Conservation (phyloP, 2,329 filamentous ascomycete genomes). For the Akanthomyces lecanii region DNA sequence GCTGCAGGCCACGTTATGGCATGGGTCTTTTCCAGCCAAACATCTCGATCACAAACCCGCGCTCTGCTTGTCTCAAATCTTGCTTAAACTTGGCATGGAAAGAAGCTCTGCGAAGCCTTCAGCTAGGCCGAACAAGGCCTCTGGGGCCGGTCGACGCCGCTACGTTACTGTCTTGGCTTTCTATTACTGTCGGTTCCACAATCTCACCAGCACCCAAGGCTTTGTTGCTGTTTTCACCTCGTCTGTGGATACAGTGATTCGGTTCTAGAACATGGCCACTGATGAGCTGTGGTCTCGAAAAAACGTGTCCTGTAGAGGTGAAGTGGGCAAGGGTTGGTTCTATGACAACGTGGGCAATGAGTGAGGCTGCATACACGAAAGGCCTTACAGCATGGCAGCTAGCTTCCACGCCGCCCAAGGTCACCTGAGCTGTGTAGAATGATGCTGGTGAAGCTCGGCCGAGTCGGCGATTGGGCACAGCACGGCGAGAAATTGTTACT, state of each 20-base stretch:
- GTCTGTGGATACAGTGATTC: neutral
- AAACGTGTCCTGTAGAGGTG: neutral
- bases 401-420: neutral
- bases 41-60: slow-evolving; percentile 12
- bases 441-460: too few relatives aligned
- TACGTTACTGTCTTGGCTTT: neutral
- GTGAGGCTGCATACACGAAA: neutral
- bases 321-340: neutral
- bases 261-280: neutral
- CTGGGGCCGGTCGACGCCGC: neutral
- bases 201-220: neutral
- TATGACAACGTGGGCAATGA: too few relatives aligned
- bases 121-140: neutral
- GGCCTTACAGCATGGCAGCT: neutral
- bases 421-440: too few relatives aligned
- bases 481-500: too few relatives aligned
- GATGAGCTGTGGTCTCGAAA: neutral
- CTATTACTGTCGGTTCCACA: neutral
- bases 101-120: slow-evolving; percentile 1
- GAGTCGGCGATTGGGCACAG: too few relatives aligned
- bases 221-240: neutral
- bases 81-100: slow-evolving; percentile 13
- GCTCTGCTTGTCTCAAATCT: neutral
- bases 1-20: slow-evolving; percentile 11
- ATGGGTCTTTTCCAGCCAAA: neutral